phyloP scores from a whole-genome alignment of 805 yeast genomes.

The Yamadazyma phyllophila region DNA sequence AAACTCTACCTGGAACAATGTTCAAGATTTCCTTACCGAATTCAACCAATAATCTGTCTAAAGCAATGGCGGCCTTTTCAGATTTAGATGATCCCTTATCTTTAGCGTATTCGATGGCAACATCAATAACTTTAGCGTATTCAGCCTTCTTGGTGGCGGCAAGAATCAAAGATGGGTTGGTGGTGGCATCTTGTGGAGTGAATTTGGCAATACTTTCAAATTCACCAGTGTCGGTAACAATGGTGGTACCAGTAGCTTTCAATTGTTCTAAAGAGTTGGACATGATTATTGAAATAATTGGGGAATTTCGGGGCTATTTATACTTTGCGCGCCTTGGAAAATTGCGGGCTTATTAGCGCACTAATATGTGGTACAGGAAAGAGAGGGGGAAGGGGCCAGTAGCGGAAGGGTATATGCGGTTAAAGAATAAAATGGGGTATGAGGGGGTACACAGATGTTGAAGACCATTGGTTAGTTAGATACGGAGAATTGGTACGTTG shows the following conservation, averaged over 20 bases:
- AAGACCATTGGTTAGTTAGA: background rate
- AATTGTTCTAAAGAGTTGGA: constrained; percentile 77
- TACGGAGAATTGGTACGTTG: background rate
- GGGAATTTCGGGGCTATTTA: constrained; percentile 6
- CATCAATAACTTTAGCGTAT: constrained; percentile 85
- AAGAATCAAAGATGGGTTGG: constrained; percentile 95
- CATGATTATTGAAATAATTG: constrained; percentile 17
- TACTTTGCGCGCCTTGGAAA: background rate
- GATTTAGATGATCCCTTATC: constrained; percentile 54
- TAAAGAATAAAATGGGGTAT: background rate
- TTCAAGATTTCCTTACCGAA: constrained; percentile 91
- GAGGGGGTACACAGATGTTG: background rate
- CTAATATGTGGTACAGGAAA: background rate
- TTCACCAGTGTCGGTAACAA: constrained; percentile 99
- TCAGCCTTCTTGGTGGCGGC: constrained; percentile 92
- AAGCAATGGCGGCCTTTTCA: constrained; percentile 76
- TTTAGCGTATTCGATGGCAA: constrained; percentile 80
- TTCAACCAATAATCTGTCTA: constrained; percentile 91
- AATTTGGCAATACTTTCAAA: constrained; percentile 96
- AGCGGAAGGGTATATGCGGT: background rate
- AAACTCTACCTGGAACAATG: constrained; percentile 98
- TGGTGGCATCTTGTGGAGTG: constrained; percentile 99
- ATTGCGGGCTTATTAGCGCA: constrained; percentile 1
- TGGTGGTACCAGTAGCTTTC: constrained; percentile 92
- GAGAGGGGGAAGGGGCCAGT: background rate